Conservation (phyloP, 2,329 filamentous ascomycete genomes). For the Aspergillus candidus region DNA sequence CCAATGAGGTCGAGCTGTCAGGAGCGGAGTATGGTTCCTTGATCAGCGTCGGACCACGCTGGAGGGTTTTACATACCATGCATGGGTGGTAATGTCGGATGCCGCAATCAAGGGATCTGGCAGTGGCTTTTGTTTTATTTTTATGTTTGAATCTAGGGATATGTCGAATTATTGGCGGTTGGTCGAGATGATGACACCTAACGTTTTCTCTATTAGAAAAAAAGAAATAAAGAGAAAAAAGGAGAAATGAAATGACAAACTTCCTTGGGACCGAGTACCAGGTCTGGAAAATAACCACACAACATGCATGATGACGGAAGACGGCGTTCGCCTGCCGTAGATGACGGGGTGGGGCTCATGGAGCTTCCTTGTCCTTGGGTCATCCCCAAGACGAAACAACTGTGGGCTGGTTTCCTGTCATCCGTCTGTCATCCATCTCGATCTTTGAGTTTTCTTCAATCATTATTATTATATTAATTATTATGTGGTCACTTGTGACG, state of each 20-base stretch:
- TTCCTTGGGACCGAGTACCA: not conserved
- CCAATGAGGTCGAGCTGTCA: constrained; percentile 12
- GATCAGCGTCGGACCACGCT: constrained; percentile 6
- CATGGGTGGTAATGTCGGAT: no score
- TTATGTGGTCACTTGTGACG: no score
- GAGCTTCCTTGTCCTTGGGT: constrained; percentile 15
- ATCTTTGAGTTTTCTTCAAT: no score
- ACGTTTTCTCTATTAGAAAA: not conserved
- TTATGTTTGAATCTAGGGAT: no score
- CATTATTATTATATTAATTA: no score
- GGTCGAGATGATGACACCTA: no score
- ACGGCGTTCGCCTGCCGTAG: constrained; percentile 4
- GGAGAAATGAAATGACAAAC: not conserved
- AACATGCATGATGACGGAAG: constrained; percentile 4
- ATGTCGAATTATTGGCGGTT: no score
- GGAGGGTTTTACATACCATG: not conserved
- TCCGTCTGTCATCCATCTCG: not conserved
- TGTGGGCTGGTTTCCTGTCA: constrained; percentile 5
- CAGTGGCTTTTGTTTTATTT: no score
- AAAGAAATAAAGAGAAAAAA: not conserved
- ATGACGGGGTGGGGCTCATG: constrained; percentile 9
- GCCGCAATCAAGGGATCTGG: no score
- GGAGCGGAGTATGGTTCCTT: not conserved
- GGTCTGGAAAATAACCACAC: not conserved
- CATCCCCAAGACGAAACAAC: constrained; percentile 6